Percentiles rank a stretch among this genome's conserved stretches.
These are phyloP conservation scores for Coniochaeta prunicola DNA, from an alignment of 2,329 filamentous ascomycete species.

Conservation along the genomic window DNA sequence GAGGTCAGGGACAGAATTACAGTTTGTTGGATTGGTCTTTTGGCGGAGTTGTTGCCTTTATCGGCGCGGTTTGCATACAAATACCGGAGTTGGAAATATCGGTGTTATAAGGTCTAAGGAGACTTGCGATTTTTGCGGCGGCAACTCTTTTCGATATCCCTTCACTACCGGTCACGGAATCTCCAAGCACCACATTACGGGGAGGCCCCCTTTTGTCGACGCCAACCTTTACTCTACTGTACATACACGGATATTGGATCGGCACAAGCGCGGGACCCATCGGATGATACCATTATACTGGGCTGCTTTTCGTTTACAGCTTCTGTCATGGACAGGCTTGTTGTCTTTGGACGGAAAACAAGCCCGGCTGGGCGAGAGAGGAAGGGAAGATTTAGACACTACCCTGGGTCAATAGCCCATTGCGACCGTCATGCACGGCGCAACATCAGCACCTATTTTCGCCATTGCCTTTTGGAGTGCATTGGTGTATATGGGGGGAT, in stretches of 20 bases:
- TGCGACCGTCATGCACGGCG: background rate
- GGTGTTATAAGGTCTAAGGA: background rate
- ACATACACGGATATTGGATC: background rate
- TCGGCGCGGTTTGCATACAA: background rate
- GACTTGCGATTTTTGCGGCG: background rate
- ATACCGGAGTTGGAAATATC: background rate
- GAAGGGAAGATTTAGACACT: constrained; percentile 14
- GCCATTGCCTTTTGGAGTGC: background rate
- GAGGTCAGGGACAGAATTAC: background rate
- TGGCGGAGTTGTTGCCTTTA: background rate
- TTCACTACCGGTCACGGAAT: background rate
- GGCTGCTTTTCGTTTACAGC: background rate
- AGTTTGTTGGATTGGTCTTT: background rate
- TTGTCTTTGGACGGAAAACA: constrained; percentile 10
- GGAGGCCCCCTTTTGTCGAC: background rate
- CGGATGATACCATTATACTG: background rate
- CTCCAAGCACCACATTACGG: background rate
- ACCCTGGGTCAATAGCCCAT: constrained; percentile 17
- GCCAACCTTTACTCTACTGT: background rate
- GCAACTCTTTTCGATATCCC: background rate
- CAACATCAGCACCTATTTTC: background rate
- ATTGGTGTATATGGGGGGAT: background rate
- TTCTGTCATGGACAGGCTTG: background rate
- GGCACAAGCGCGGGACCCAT: background rate
- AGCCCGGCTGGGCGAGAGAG: background rate